Conservation (phyloP, 2,329 filamentous ascomycete species). For the Ophiostoma angusticollis region DNA sequence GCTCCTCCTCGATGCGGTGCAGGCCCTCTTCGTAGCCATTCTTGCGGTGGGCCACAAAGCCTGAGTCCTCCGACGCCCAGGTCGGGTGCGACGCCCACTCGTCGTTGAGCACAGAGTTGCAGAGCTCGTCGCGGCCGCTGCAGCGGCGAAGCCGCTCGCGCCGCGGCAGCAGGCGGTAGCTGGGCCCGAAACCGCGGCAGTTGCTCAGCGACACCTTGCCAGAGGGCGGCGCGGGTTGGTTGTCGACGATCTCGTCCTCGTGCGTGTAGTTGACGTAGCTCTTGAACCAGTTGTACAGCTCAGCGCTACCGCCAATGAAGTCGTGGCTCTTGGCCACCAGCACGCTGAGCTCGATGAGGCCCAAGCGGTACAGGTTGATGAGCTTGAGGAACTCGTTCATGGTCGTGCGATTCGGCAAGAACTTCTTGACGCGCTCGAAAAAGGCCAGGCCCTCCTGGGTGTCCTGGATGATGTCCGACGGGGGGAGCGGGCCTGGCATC, state of each 20-base stretch:
- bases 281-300: constrained; percentile 83
- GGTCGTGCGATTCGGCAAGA: constrained; percentile 77
- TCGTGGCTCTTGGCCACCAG: constrained; percentile 69
- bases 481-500: constrained; percentile 75
- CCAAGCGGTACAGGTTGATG: constrained; percentile 88
- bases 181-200: constrained; percentile 88
- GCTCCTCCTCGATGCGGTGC: constrained; percentile 93
- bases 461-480: constrained; percentile 58
- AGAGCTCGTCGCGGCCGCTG: constrained; percentile 89
- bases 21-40: constrained; percentile 90
- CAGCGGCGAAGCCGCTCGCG: constrained; percentile 80
- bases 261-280: constrained; percentile 67
- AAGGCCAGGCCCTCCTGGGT: constrained; percentile 79
- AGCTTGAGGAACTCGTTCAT: constrained; percentile 97
- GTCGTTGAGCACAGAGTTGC: constrained; percentile 85
- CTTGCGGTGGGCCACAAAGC: constrained; percentile 95
- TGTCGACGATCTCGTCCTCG: constrained; percentile 66
- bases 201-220: constrained; percentile 88
- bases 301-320: constrained; percentile 79
- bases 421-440: constrained; percentile 95
- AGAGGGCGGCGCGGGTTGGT: constrained; percentile 59
- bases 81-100: constrained; percentile 98
- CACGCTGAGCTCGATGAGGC: constrained; percentile 75
- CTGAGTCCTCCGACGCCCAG: constrained; percentile 95
- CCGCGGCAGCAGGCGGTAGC: constrained; percentile 84